Evolutionary conservation across 2,329 filamentous ascomycete species (phyloP).

Genomic region (Alternaria sp.): DNA sequence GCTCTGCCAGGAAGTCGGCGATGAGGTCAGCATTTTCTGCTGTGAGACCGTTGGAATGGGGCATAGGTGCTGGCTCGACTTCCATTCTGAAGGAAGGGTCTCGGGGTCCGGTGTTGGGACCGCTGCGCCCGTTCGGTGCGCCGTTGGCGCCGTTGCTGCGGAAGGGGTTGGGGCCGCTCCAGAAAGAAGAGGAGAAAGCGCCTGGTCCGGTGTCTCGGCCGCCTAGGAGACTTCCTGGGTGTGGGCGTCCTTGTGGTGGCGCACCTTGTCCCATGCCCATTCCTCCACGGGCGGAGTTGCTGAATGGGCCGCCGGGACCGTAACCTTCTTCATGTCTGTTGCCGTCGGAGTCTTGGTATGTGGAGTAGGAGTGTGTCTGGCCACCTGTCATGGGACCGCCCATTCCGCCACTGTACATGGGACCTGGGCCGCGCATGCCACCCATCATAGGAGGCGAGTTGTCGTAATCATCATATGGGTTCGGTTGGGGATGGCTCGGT

Average conservation of each 20-base stretch:
- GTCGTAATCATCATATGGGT: background rate
- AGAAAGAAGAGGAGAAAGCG: background rate
- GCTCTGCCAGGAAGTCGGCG: constrained; percentile 1
- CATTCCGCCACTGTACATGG: background rate
- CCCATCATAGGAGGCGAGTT: background rate
- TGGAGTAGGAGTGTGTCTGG: background rate
- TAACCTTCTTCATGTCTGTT: background rate
- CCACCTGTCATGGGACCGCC: background rate
- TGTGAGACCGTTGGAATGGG: background rate
- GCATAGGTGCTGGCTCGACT: background rate
- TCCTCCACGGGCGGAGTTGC: background rate
- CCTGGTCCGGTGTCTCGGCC: background rate
- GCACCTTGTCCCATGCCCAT: background rate
- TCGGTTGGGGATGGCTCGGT: background rate
- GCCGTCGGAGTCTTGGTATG: background rate
- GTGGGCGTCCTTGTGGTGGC: background rate
- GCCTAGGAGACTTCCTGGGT: background rate
- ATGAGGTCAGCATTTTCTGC: background rate
- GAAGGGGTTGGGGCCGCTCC: background rate
- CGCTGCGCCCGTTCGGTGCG: background rate
- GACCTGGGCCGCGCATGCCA: background rate
- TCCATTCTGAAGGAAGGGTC: background rate
- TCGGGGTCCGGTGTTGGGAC: background rate
- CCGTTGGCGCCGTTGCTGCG: background rate
- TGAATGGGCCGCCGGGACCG: background rate